phyloP scores from a whole-genome alignment of 495 filamentous ascomycete genomes.

The Hypoxylon cercidicola region DNA sequence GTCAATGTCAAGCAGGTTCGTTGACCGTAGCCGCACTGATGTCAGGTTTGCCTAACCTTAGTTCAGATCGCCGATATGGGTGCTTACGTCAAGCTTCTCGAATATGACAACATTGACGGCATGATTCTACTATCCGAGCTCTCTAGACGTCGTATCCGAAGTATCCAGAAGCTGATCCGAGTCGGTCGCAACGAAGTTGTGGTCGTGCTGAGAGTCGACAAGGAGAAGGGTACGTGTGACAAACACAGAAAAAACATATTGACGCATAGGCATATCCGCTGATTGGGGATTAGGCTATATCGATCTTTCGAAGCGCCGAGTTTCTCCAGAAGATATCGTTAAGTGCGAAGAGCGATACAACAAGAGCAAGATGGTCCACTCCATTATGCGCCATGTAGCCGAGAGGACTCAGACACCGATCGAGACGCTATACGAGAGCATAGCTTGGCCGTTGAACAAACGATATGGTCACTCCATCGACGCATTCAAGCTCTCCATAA shows the following conservation, averaged over 20 bases:
- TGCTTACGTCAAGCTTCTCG: constrained; percentile 97
- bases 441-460: constrained; percentile 97
- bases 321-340: constrained; percentile 95
- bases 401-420: constrained; percentile 96
- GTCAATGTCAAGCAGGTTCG: constrained; percentile 94
- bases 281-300: constrained; percentile 76
- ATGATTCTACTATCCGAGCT: constrained; percentile 98
- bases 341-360: constrained; percentile 99
- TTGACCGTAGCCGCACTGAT: constrained; percentile 10
- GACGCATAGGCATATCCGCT: constrained; percentile 15
- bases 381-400: constrained; percentile 96
- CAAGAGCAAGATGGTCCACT: constrained; percentile 99
- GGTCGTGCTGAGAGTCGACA: constrained; percentile 96
- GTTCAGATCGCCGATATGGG: constrained; percentile 97
- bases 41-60: constrained; percentile 28
- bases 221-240: constrained; percentile 83
- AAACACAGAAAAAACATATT: constrained; percentile 11
- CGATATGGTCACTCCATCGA: constrained; percentile 97
- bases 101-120: constrained; percentile 99
- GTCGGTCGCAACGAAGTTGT: constrained; percentile 98
- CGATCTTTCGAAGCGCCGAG: constrained; percentile 97
- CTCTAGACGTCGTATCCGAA: constrained; percentile 94
- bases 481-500: constrained; percentile 98
- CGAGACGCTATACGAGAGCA: constrained; percentile 89
- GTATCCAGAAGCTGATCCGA: constrained; percentile 98